Evolutionary conservation across 2,329 filamentous ascomycete genomes (phyloP), one percentile per base, ranked within the genome.

Genomic region (Arthrinium puccinioides): DNA sequence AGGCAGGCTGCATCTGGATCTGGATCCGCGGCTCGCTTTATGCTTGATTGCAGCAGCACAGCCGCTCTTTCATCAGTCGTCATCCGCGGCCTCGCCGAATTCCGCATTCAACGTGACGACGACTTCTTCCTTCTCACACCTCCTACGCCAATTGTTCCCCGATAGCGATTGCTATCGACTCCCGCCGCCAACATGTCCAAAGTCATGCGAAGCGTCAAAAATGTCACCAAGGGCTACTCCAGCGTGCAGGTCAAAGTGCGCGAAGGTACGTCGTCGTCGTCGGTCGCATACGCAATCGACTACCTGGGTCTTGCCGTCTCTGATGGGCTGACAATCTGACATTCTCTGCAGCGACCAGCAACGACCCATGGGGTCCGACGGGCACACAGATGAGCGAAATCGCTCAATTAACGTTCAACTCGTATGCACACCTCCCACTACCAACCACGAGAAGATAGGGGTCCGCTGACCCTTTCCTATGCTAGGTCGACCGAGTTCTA

Each of bases 311-410:
- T 26, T 25, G 31, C 29, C 21, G 27, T 33, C 38, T 9, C 27
- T 29, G 28, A 26, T 36, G 36, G 31, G 18, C 16, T 32, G 31
- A 38, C 49, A 41, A n/a, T n/a, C 56, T 63, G 46, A 65, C 48
- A 30, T 44, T 27, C 36, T 43, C n/a, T 49, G 43, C 59, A 97
- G 92, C 92, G 45, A 98, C 92, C 44, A 97, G 89, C 67, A 98
- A 98, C 61, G 92, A 97, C 59, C 87, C 89, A 67, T 98, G 92
- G 92, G 92, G 92, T 49, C 92, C 92, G 36, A 94, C 90, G 29
- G 92, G 92, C 43, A 94, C 88, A 42, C 90, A 98, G 62, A 97
- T 98, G 92, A 87, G 85, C 64, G 92, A 98, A 67, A 96, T 98
- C 58, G 88, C 92, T 62, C 87, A 92, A 62, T 82, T 97, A 73